A percentile compares a stretch with the other conserved stretches of the same genome.
These are phyloP conservation scores for Chenopodium berlandieri DNA, from an alignment of 148 eudicot genomes.

Conservation along the genomic window DNA sequence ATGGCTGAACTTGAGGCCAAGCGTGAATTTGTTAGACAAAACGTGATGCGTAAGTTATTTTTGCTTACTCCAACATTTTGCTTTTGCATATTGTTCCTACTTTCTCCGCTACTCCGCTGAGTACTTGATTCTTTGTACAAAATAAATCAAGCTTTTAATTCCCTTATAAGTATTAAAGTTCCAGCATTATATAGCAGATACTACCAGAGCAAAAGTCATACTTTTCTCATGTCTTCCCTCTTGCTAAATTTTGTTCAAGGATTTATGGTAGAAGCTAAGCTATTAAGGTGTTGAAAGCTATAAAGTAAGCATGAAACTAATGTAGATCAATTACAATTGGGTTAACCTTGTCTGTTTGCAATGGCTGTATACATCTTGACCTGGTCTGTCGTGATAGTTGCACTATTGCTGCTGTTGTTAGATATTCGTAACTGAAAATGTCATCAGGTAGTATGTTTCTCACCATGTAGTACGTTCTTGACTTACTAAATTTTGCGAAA, in stretches of 20 bases:
- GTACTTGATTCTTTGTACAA: not conserved
- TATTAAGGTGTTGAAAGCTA: not conserved
- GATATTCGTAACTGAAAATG: not conserved
- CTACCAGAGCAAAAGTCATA: no score
- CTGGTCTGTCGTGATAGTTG: not conserved
- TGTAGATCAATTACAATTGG: not conserved
- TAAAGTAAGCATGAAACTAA: not conserved
- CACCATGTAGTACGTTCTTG: not conserved
- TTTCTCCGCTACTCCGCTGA: not conserved
- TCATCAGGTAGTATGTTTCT: not conserved
- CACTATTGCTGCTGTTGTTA: not conserved
- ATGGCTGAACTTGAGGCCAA: constrained; percentile 85
- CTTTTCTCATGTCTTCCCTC: not conserved
- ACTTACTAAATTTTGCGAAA: not conserved
- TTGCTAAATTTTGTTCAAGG: not conserved
- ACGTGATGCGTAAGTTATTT: constrained; percentile 76
- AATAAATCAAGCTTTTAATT: not conserved
- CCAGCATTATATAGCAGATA: not conserved
- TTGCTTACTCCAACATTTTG: constrained; percentile 4
- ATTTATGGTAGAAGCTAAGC: not conserved
- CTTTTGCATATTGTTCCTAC: not conserved
- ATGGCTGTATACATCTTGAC: not conserved
- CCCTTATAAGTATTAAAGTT: not conserved
- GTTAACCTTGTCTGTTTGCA: not conserved
- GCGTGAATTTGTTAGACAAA: constrained; percentile 69